These are phyloP conservation scores for Casuarina cunninghamiana DNA, from an alignment of 306 rosid species.

Conservation along the genomic window DNA sequence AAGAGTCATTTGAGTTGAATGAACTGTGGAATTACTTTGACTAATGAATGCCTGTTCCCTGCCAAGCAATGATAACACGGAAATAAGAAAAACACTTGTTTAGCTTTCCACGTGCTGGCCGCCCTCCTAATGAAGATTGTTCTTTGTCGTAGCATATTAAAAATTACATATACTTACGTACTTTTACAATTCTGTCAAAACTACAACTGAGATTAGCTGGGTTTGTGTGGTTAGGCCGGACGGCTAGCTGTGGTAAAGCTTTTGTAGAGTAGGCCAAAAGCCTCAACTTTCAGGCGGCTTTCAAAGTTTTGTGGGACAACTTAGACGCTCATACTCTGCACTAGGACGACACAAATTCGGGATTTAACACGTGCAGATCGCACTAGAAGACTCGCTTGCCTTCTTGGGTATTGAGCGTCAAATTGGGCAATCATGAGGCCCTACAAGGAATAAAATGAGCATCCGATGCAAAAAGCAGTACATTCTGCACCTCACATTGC, in stretches of 20 bases:
- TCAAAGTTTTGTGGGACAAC: neutral
- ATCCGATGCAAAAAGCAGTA: neutral
- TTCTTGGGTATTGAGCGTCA: neutral
- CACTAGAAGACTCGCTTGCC: neutral
- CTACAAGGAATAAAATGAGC: neutral
- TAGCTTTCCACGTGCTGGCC: too few species aligned
- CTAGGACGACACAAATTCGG: neutral
- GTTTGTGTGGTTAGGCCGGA: too few species aligned
- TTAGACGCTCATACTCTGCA: neutral
- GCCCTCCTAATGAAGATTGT: too few species aligned
- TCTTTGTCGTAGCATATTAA: too few species aligned
- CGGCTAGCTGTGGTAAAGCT: too few species aligned
- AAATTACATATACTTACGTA: too few species aligned
- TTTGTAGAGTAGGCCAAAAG: too few species aligned
- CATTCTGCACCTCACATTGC: neutral
- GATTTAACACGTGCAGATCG: neutral
- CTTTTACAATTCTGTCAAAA: too few species aligned
- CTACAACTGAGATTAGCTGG: too few species aligned
- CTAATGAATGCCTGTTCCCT: neutral
- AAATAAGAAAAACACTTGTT: too few species aligned
- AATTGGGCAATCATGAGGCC: neutral
- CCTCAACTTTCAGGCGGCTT: neutral
- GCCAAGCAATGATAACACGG: too few species aligned
- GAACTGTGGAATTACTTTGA: neutral
- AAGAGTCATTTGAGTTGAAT: neutral